Percentiles rank a stretch among this genome's conserved stretches.
Conservation (phyloP, 2,329 filamentous ascomycete species). For the Claviceps spartinae region DNA sequence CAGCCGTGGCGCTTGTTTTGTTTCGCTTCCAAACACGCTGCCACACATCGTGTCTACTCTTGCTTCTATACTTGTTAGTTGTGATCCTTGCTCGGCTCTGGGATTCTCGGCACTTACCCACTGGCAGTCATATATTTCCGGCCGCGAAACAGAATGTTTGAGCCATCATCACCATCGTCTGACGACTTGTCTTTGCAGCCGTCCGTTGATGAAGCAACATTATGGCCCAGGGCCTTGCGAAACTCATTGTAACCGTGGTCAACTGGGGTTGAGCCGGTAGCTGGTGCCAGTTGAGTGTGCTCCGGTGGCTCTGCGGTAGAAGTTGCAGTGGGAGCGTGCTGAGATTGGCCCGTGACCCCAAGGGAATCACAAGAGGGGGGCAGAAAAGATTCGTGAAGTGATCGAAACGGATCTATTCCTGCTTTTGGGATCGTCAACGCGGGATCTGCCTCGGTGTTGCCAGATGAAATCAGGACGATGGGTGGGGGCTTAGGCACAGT, state of each 20-base stretch:
- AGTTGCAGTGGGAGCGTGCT: slow-evolving; percentile 15
- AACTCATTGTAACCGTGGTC: slow-evolving; percentile 16
- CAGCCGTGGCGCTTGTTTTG: slow-evolving; percentile 31
- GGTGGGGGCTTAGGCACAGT: not conserved
- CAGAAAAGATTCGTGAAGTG: slow-evolving; percentile 8
- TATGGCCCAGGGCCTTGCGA: slow-evolving; percentile 11
- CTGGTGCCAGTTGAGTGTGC: slow-evolving; percentile 11
- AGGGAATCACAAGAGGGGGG: slow-evolving; percentile 11
- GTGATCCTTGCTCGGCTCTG: not conserved
- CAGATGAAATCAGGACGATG: slow-evolving; percentile 1
- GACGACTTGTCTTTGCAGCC: slow-evolving; percentile 14
- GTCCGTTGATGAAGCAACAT: slow-evolving; percentile 1
- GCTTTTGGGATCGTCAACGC: slow-evolving; percentile 1
- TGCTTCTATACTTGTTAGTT: slow-evolving; percentile 14
- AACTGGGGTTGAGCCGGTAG: slow-evolving; percentile 12
- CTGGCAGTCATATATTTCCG: slow-evolving; percentile 16
- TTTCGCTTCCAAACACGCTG: slow-evolving; percentile 38
- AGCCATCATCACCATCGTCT: slow-evolving; percentile 21
- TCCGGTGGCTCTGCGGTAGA: slow-evolving; percentile 10
- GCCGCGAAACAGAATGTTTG: slow-evolving; percentile 24
- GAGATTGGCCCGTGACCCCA: slow-evolving; percentile 20
- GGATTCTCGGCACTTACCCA: slow-evolving; percentile 16
- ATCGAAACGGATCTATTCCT: slow-evolving; percentile 12
- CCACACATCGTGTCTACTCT: slow-evolving; percentile 31
- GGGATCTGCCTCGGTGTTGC: slow-evolving; percentile 2